phyloP scores from a whole-genome alignment of 2,329 filamentous ascomycete genomes.

The Colletotrichum tropicale region DNA sequence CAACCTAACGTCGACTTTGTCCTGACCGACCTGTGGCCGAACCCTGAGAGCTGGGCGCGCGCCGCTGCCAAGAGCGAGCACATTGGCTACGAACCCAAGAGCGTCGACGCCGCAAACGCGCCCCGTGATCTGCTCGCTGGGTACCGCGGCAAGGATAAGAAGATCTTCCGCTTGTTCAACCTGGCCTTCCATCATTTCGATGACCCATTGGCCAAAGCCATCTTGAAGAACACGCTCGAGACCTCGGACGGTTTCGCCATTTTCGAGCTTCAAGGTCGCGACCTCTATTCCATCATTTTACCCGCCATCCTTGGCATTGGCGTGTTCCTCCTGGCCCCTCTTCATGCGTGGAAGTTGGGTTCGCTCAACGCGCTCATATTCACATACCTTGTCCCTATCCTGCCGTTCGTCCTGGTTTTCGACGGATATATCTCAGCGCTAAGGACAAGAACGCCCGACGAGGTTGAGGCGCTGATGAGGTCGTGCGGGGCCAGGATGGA shows the following conservation, averaged over 20 bases:
- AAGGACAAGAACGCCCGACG: conserved; percentile 69
- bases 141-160: conserved; percentile 37
- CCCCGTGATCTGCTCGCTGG: conserved; percentile 52
- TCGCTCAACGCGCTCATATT: conserved; percentile 65
- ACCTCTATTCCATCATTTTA: conserved; percentile 56
- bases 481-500: conserved; percentile 50
- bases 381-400: conserved; percentile 68
- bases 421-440: conserved; percentile 73
- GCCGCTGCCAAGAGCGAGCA: conserved; percentile 57
- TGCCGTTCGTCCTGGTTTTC: conserved; percentile 71
- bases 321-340: conserved; percentile 55
- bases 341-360: conserved; percentile 56
- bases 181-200: conserved; percentile 80
- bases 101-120: conserved; percentile 69
- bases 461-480: conserved; percentile 65
- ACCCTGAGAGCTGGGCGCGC: conserved; percentile 62
- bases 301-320: conserved; percentile 57
- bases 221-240: conserved; percentile 68
- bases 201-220: conserved; percentile 62
- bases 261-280: conserved; percentile 76
- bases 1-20: conserved; percentile 57
- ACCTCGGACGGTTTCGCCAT: conserved; percentile 73
- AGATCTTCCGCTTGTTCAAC: conserved; percentile 74
- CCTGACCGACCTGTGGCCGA: conserved; percentile 70
- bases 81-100: conserved; percentile 62